These are phyloP conservation scores for Backusella morwellensis DNA, from an alignment of 192 early-diverging fungal species.

Conservation along the genomic window DNA sequence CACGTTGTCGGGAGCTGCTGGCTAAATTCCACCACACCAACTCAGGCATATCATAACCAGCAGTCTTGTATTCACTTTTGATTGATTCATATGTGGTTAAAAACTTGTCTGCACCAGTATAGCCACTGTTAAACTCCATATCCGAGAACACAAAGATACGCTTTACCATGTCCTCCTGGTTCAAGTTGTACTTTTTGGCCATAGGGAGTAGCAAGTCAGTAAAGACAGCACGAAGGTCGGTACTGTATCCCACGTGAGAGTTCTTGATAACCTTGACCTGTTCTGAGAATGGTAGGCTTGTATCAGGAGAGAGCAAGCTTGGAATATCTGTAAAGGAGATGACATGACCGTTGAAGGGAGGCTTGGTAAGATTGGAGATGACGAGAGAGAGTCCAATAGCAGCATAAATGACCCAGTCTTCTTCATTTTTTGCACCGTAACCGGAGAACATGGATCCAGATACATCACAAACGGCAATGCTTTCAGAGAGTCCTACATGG, in stretches of 20 bases:
- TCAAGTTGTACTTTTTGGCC: constrained; percentile 33
- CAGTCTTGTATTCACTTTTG: constrained; percentile 26
- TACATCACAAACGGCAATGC: constrained; percentile 48
- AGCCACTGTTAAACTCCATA: constrained; percentile 44
- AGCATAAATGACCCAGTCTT: constrained; percentile 32
- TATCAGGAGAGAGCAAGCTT: constrained; percentile 22
- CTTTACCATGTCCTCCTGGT: constrained; percentile 47
- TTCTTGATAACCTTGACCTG: constrained; percentile 24
- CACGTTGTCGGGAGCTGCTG: neutral
- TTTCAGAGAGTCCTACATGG: constrained; percentile 22
- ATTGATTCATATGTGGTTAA: constrained; percentile 39
- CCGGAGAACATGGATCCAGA: constrained; percentile 40
- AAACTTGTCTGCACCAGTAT: neutral
- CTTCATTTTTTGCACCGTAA: no score
- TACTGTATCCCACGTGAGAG: constrained; percentile 32
- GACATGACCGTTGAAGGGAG: constrained; percentile 41
- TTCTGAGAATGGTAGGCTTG: constrained; percentile 19
- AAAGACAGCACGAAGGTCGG: constrained; percentile 42
- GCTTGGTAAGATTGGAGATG: constrained; percentile 34
- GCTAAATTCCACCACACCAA: constrained; percentile 51
- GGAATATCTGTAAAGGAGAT: constrained; percentile 43
- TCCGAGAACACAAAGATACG: constrained; percentile 51
- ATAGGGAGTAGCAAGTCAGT: constrained; percentile 30
- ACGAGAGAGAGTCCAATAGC: constrained; percentile 44
- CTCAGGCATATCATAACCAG: constrained; percentile 48